Base-by-base conservation (phyloP, 1,139 yeast genomes). In the Geotrichum siamense region DNA sequence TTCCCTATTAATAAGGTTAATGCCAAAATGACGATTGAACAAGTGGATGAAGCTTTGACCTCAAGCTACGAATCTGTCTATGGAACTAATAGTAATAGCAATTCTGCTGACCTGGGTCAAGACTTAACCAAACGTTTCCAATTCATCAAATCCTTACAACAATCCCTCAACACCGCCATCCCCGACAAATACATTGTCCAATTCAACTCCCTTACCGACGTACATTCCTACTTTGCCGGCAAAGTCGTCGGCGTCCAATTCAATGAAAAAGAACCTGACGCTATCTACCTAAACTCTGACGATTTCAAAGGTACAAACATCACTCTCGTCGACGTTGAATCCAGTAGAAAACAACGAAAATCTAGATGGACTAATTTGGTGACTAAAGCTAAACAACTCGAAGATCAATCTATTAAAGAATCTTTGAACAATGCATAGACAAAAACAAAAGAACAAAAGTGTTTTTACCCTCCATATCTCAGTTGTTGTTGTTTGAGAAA, bases 251-350 rank as follows among this genome's bases (percentile, higher is more conserved):
- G 75, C 28, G 64, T 68, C 12, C 63, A 60, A 42, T 75, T 70
- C 64, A 73, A 74, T 54, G 94, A 82, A 61, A 72, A 80, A 57
- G 76, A 78, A 59, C 93, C 95, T 21, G 76, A 82, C 52, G 91
- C 86, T 34, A 75, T 86, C 43, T 76, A 82, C 62, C 67, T 85
- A 53, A 71, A 76, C 49, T 62, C 66, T 17, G 58, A 64, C 26
- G 68, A 68, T 15, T 75, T 69, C 50, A 64, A 63, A 20, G 74
- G 78, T 36, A 65, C 74, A 28, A 78, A 78, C 56, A 65, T 79
- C 44, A 61, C 64, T 19, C 56, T 77, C 25, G 64, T 68, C n/a
- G 68, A 67, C 42, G 59, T 59, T 3, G 44, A 47, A 8, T 13
- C 35, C 34, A 28, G 28, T 27, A 27, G 41, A 13, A 67, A 70